Conservation (phyloP, 2,329 filamentous ascomycete species). For the Calonectria henricotiae region DNA sequence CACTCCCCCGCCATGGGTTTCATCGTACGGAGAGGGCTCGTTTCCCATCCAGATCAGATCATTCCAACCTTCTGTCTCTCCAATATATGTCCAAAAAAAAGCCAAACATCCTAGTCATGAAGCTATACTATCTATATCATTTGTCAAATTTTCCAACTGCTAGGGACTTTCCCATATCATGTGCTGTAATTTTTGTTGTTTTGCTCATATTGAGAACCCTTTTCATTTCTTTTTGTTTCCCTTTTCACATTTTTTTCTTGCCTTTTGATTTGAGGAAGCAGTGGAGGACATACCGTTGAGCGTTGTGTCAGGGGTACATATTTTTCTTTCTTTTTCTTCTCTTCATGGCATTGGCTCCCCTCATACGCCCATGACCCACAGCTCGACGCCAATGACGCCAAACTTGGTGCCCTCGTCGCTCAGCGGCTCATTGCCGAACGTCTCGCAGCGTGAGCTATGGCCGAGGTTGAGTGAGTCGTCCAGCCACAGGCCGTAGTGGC, state of each 20-base stretch:
- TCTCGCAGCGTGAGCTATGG: conserved; percentile 87
- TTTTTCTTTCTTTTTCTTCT: conserved; percentile 5
- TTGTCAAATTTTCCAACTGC: not conserved
- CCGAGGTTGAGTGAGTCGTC: conserved; percentile 89
- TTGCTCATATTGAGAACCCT: not conserved
- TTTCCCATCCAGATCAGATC: not conserved
- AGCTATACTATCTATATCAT: conserved; percentile 1
- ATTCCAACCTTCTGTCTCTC: not conserved
- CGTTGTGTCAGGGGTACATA: not conserved
- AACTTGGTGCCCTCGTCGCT: conserved; percentile 96
- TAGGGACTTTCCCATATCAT: not conserved
- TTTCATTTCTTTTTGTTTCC: not conserved
- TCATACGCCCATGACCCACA: conserved; percentile 87
- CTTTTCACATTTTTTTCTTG: conserved; percentile 1
- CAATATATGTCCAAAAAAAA: not conserved
- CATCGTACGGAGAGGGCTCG: not conserved
- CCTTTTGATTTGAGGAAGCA: not conserved
- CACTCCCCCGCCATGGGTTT: conserved; percentile 31
- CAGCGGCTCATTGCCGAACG: conserved; percentile 94
- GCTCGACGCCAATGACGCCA: conserved; percentile 89
- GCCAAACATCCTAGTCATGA: conserved; percentile 2
- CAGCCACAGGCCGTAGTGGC: conserved; percentile 94
- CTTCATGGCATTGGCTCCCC: not conserved
- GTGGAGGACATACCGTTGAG: not conserved
- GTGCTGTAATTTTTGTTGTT: not conserved